Percentiles rank a stretch among this genome's conserved stretches.
These are phyloP conservation scores for Desmodesmus armatus DNA, from an alignment of 139 green algal genomes.

Conservation along the genomic window DNA sequence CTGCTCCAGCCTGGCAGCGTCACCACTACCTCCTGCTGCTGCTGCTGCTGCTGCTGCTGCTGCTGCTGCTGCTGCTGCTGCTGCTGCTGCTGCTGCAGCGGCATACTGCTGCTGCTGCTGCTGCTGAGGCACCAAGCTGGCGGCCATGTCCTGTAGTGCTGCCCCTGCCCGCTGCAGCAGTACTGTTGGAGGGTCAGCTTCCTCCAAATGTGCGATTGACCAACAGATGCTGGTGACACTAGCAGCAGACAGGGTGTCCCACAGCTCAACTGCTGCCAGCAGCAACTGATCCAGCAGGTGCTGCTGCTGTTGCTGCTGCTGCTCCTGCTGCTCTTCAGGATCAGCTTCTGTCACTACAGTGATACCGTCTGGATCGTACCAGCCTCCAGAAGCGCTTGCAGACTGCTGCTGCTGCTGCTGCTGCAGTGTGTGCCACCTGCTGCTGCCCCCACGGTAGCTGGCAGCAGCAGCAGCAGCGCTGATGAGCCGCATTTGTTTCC, in stretches of 20 bases:
- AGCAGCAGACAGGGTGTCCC: slow-evolving; percentile 19
- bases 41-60: not conserved
- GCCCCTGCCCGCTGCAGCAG: not conserved
- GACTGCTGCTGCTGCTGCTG: not conserved
- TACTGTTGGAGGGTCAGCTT: not conserved
- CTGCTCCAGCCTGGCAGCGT: not conserved
- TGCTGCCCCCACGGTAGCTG: not conserved
- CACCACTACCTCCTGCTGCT: not conserved
- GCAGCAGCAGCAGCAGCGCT: slow-evolving; percentile 8
- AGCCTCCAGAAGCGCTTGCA: not conserved
- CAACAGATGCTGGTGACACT: slow-evolving; percentile 1
- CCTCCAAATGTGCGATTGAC: slow-evolving; percentile 2
- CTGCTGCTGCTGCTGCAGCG: not conserved
- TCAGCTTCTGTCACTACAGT: not conserved
- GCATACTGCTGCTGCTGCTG: not conserved
- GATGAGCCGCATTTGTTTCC: not conserved
- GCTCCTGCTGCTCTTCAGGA: not conserved
- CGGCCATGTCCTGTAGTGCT: not conserved
- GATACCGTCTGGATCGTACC: not conserved
- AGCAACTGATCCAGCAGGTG: slow-evolving; percentile 20
- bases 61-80: not conserved
- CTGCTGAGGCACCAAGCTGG: not conserved
- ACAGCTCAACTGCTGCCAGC: not conserved
- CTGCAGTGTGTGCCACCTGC: slow-evolving; percentile 13
- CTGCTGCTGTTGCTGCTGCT: slow-evolving; percentile 22